Conservation (phyloP, 1,284 basidiomycete species). For the Fistulina hepatica region DNA sequence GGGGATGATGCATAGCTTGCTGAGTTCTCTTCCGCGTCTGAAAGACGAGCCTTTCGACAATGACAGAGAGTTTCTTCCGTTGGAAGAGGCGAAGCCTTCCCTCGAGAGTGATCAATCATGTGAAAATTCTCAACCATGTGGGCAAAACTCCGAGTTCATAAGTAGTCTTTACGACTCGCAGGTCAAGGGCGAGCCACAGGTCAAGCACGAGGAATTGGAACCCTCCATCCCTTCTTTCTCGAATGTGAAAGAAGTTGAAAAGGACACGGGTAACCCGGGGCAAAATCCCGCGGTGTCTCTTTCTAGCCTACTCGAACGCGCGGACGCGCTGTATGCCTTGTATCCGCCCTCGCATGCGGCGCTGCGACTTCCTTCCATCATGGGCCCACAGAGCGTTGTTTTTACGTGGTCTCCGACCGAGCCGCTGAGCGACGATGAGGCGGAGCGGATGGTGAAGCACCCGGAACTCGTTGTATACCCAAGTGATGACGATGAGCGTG, state of each 20-base stretch:
- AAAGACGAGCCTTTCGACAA: constrained; percentile 25
- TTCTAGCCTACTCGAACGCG: constrained; percentile 25
- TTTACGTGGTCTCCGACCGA: constrained; percentile 50
- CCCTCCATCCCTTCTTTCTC: background rate
- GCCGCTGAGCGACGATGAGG: constrained; percentile 38
- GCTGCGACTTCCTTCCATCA: constrained; percentile 44
- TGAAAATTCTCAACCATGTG: too few species aligned
- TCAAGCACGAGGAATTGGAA: background rate
- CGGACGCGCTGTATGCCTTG: constrained; percentile 27
- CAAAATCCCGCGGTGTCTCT: constrained; percentile 20
- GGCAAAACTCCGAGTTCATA: too few species aligned
- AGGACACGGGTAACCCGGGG: background rate
- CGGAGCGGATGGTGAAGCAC: constrained; percentile 48
- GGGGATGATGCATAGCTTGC: constrained; percentile 77
- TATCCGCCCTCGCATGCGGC: constrained; percentile 28
- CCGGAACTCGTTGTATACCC: constrained; percentile 48
- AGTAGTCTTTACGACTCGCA: background rate
- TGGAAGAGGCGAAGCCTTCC: background rate
- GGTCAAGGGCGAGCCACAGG: background rate
- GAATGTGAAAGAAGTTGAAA: too few species aligned
- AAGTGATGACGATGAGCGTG: constrained; percentile 28
- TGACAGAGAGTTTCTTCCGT: background rate
- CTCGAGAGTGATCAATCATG: background rate
- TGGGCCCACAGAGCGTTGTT: constrained; percentile 56
- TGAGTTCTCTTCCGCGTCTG: constrained; percentile 62